A percentile compares a stretch with the other conserved stretches of the same genome.
These are phyloP conservation scores for Pseudogymnoascus sp. DNA, from an alignment of 2,329 filamentous ascomycete genomes.

Conservation along the genomic window DNA sequence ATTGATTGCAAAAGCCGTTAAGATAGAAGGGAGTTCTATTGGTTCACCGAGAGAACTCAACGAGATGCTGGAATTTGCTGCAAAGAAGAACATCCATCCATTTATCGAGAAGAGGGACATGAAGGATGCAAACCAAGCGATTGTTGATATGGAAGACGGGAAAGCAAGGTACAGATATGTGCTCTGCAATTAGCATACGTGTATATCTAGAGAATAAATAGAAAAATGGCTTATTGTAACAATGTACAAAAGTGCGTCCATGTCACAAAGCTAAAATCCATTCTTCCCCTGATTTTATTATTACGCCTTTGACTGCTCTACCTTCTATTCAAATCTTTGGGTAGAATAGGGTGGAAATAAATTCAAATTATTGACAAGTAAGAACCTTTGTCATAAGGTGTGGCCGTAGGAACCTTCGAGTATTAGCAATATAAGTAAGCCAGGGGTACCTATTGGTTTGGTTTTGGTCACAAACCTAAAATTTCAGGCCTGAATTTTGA, in stretches of 20 bases:
- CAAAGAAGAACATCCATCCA: slow-evolving; percentile 48
- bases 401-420: background rate
- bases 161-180: slow-evolving; percentile 46
- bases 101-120: slow-evolving; percentile 49
- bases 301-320: background rate
- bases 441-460: background rate
- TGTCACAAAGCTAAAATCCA: background rate
- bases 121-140: slow-evolving; percentile 48
- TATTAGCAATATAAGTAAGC: background rate
- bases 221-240: background rate
- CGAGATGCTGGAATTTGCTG: slow-evolving; percentile 54
- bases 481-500: background rate
- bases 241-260: background rate
- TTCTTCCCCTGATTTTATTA: background rate
- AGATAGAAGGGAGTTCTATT: slow-evolving; percentile 35
- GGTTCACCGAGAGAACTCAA: slow-evolving; percentile 44
- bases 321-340: background rate
- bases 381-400: background rate
- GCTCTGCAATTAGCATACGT: slow-evolving; percentile 34
- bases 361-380: background rate
- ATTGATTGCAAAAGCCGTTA: slow-evolving; percentile 47
- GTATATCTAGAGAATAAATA: background rate
- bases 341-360: background rate
- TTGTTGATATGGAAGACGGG: slow-evolving; percentile 49
- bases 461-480: background rate